phyloP scores from a whole-genome alignment of 2,329 filamentous ascomycete genomes.

The Pseudonectria foliicola region DNA sequence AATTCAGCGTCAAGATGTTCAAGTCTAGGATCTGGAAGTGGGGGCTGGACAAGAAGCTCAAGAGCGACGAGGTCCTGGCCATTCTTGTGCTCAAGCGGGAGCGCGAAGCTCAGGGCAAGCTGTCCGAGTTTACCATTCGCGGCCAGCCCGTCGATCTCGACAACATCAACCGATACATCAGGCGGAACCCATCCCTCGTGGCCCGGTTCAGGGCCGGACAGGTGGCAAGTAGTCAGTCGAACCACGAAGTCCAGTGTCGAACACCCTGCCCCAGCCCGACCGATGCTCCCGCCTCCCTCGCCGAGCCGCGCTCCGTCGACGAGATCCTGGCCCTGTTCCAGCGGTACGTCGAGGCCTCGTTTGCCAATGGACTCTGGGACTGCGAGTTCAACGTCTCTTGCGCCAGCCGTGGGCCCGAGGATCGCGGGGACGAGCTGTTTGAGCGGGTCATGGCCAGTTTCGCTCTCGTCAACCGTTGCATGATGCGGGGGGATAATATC shows the following conservation, averaged over 20 bases:
- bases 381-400: conserved; percentile 26
- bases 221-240: conserved; percentile 24
- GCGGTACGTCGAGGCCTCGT: conserved; percentile 24
- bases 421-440: conserved; percentile 29
- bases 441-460: conserved; percentile 28
- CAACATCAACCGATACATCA: conserved; percentile 34
- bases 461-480: conserved; percentile 26
- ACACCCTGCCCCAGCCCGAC: conserved; percentile 21
- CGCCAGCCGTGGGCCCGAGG: conserved; percentile 13
- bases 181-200: conserved; percentile 30
- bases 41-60: conserved; percentile 36
- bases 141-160: conserved; percentile 32
- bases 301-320: conserved; percentile 19
- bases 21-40: conserved; percentile 36
- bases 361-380: conserved; percentile 21
- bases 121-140: conserved; percentile 30
- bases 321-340: conserved; percentile 21
- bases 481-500: conserved; percentile 26
- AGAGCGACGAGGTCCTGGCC: conserved; percentile 33
- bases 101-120: conserved; percentile 26
- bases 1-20: conserved; percentile 36
- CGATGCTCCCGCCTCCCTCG: conserved; percentile 13
- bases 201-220: conserved; percentile 25
- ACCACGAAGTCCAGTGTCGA: conserved; percentile 25
- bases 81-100: conserved; percentile 32